Base-by-base conservation (phyloP, 2,329 filamentous ascomycete genomes). In the Stachybotrys chlorohalonatus region DNA sequence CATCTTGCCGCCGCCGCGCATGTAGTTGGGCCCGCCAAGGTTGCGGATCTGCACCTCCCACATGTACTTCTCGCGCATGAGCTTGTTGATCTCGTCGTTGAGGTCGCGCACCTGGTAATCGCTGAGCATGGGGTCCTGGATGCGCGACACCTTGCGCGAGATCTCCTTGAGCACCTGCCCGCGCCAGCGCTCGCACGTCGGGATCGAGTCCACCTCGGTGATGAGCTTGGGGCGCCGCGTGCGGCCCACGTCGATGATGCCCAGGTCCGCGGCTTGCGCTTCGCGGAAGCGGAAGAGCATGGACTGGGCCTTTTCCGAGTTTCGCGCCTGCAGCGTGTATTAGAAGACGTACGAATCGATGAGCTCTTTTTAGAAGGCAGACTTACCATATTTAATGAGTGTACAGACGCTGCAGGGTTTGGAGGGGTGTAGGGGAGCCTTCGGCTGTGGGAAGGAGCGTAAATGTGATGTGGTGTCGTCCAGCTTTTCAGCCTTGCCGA, bases 241-340 rank as follows among this genome's bases (percentile, higher is more conserved):
- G 58, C 92, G 89, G 56, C 90, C 89, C 31, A 88, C 88, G 77
- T 97, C 93, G 73, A 99, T 89, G 72, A 97, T 96, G 67, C 93
- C 93, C 51, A 96, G 82, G 75, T 96, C 92, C 60, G 91, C 90
- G 61, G 93, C 93, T 82, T 97, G 94, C 64, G 93, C 89, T 68
- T 95, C 94, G 71, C 94, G 90, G 80, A 99, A 99, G 80, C 94
- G 93, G 78, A 96, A 99, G 73, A 99, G 93, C 93, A 99, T 99
- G 51, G 92, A 96, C 79, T 99, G 94, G 66, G 94, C 93, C 74
- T 97, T 99, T 81, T 97, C 93, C 49, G 90, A 93, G 73, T 97
- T 96, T 68, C 93, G 93, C 68, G 93, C 92, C 93, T 91, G 63
- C 0, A 0, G n/a, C 31, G 31, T 56, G 63, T 36, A 64, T 24